A percentile compares a stretch with the other conserved stretches of the same genome.
phyloP scores from a whole-genome alignment of 345 rosid genomes.

The Populus alba region DNA sequence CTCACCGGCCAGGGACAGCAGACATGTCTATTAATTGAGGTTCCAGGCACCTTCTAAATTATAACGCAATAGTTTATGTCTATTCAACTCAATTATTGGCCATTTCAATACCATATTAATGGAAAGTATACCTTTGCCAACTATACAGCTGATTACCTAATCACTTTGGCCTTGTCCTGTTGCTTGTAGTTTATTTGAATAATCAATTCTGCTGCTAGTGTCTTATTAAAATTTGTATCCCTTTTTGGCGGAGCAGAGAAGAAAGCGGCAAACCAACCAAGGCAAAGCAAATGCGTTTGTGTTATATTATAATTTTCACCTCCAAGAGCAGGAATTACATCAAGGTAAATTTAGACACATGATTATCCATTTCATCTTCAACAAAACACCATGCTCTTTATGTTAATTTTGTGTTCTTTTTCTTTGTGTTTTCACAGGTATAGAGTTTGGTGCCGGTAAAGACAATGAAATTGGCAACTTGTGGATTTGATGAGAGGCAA shows the following conservation, averaged over 20 bases:
- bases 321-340: slow-evolving; percentile 14
- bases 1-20: not conserved
- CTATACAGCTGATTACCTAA: slow-evolving; percentile 9
- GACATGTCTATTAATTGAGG: not conserved
- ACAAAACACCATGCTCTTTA: not conserved
- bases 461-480: slow-evolving; percentile 19
- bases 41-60: slow-evolving; percentile 1
- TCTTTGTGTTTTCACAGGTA: slow-evolving; percentile 15
- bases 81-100: slow-evolving; percentile 6
- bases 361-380: not conserved
- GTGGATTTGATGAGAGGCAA: slow-evolving; percentile 16
- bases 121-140: slow-evolving; percentile 3
- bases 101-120: not conserved
- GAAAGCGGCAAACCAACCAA: slow-evolving; percentile 50
- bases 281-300: slow-evolving; percentile 83
- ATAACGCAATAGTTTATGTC: not conserved
- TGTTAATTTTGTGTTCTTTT: not conserved
- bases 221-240: slow-evolving; percentile 10
- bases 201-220: slow-evolving; percentile 3
- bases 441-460: slow-evolving; percentile 26
- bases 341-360: slow-evolving; percentile 25
- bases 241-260: slow-evolving; percentile 56
- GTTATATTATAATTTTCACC: slow-evolving; percentile 57
- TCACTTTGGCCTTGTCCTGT: slow-evolving; percentile 17
- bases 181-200: not conserved